A percentile compares a stretch with the other conserved stretches of the same genome.
phyloP scores from a whole-genome alignment of 768 basidiomycete species.

The Boletus vinaceobasis region DNA sequence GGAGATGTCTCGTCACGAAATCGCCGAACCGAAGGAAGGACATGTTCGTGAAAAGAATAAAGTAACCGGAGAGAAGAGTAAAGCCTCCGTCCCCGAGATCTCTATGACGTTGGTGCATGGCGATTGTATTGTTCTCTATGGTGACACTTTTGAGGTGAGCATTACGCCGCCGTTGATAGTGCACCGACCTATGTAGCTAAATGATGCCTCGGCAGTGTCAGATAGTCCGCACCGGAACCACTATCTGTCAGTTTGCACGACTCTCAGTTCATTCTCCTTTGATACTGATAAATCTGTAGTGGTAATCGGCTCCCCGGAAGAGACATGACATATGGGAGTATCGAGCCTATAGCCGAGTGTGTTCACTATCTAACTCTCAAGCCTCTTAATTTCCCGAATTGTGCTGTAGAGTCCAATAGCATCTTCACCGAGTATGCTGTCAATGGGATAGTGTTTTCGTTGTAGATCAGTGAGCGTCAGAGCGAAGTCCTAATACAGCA shows the following conservation, averaged over 20 bases:
- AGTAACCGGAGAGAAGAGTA: constrained; percentile 14
- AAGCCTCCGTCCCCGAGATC: constrained; percentile 16
- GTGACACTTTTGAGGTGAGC: constrained; percentile 42
- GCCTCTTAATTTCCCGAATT: background rate
- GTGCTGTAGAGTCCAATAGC: constrained; percentile 2
- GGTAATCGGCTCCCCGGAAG: constrained; percentile 25
- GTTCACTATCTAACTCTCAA: background rate
- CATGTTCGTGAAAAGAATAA: constrained; percentile 18
- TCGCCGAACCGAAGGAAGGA: background rate
- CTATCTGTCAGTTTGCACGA: constrained; percentile 25
- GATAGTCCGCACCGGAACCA: constrained; percentile 29
- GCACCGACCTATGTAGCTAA: background rate
- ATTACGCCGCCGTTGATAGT: background rate
- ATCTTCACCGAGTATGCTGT: background rate
- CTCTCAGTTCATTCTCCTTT: background rate
- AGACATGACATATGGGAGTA: constrained; percentile 1
- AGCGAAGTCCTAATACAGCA: constrained; percentile 31
- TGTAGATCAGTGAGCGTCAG: constrained; percentile 31
- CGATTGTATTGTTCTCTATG: constrained; percentile 34
- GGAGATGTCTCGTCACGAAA: constrained; percentile 1
- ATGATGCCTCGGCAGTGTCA: constrained; percentile 19
- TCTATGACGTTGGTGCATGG: constrained; percentile 39
- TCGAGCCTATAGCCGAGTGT: background rate
- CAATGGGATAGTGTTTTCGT: constrained; percentile 1
- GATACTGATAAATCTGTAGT: constrained; percentile 21